Conservation (phyloP, 352 stramenopile species). For the Phytophthora pistaciae region DNA sequence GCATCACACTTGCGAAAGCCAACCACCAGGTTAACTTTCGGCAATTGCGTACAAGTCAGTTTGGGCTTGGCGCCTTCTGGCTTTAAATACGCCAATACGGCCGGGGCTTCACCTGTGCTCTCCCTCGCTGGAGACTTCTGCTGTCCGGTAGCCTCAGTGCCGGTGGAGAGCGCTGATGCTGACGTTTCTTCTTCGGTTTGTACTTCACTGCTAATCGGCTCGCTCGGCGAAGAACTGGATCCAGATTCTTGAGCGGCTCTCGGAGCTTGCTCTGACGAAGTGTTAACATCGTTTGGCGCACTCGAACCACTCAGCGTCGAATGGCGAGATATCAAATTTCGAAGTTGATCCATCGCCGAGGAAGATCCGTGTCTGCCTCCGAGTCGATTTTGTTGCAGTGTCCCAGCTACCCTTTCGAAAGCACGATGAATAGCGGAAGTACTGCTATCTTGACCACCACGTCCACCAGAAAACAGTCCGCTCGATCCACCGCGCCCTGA, state of each 20-base stretch:
- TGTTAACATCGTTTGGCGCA: slow-evolving; percentile 19
- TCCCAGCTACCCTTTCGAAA: slow-evolving; percentile 54
- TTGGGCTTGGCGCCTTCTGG: slow-evolving; percentile 39
- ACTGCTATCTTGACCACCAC: slow-evolving; percentile 23
- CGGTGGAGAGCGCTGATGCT: slow-evolving; percentile 6
- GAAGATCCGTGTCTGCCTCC: slow-evolving; percentile 25
- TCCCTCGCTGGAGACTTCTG: slow-evolving; percentile 11
- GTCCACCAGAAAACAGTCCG: slow-evolving; percentile 32
- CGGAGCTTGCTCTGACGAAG: slow-evolving; percentile 13
- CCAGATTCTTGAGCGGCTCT: background rate
- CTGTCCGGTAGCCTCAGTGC: slow-evolving; percentile 6
- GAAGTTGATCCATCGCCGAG: slow-evolving; percentile 61
- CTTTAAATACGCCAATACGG: slow-evolving; percentile 32
- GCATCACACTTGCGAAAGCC: slow-evolving; percentile 52
- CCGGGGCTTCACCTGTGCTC: slow-evolving; percentile 9
- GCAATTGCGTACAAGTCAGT: slow-evolving; percentile 44
- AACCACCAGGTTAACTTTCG: slow-evolving; percentile 56
- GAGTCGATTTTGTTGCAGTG: slow-evolving; percentile 39
- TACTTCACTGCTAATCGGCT: slow-evolving; percentile 28
- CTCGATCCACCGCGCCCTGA: slow-evolving; percentile 33
- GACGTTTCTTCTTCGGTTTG: slow-evolving; percentile 31
- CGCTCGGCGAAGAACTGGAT: slow-evolving; percentile 15
- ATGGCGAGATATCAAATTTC: slow-evolving; percentile 57
- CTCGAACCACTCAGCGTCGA: slow-evolving; percentile 24
- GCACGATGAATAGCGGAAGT: slow-evolving; percentile 46